These are phyloP conservation scores for Vararia minispora DNA, from an alignment of 768 basidiomycete species.

Conservation along the genomic window DNA sequence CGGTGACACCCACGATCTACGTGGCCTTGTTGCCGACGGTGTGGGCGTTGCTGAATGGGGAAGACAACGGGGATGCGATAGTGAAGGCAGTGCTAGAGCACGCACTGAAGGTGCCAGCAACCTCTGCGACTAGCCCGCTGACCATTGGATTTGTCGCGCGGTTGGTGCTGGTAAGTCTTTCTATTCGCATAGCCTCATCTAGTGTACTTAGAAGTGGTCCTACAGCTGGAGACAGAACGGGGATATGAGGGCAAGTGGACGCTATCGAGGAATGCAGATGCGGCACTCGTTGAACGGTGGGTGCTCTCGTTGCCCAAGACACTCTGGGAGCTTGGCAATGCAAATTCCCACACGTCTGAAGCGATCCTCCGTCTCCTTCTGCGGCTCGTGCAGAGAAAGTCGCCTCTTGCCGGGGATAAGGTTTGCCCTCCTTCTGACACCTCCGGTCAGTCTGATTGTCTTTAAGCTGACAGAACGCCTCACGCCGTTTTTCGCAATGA, in stretches of 20 bases:
- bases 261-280: constrained; percentile 19
- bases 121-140: constrained; percentile 49
- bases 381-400: constrained; percentile 44
- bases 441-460: constrained; percentile 8
- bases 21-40: constrained; percentile 60
- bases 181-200: too few species aligned
- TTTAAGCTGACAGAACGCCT: constrained; percentile 46
- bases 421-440: constrained; percentile 24
- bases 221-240: constrained; percentile 48
- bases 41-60: constrained; percentile 59
- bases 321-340: constrained; percentile 74
- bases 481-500: constrained; percentile 69
- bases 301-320: constrained; percentile 63
- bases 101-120: constrained; percentile 44
- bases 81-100: constrained; percentile 55
- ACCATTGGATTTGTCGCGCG: constrained; percentile 70
- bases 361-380: constrained; percentile 54
- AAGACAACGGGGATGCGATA: constrained; percentile 22
- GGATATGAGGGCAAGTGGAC: constrained; percentile 41
- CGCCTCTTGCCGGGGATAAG: constrained; percentile 30
- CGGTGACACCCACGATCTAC: constrained; percentile 50
- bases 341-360: constrained; percentile 47
- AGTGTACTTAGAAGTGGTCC: not conserved
- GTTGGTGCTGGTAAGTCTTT: constrained; percentile 48
- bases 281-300: constrained; percentile 47